Base-by-base conservation (phyloP, 2,329 filamentous ascomycete species). In the Penicillium sp. region DNA sequence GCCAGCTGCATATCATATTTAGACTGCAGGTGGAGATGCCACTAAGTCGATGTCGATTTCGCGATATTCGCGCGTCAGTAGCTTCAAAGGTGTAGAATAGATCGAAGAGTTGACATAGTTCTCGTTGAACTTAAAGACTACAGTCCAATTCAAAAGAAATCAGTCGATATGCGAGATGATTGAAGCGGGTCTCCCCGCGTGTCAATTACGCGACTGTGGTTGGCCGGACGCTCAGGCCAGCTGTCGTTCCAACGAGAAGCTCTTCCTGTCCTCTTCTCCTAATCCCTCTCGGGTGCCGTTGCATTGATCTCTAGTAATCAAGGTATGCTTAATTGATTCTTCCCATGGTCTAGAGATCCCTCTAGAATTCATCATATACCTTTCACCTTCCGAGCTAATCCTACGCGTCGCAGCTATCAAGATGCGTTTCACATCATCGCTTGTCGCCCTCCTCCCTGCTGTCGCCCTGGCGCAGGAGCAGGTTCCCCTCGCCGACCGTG, bases 391-490 rank as follows among this genome's bases (percentile, higher is more conserved):
- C 18, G 14, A 23, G 10, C 44, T 46, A 31, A 47, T 10, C 26
- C 26, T 40, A 52, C 52, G 51, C 57, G 54, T 59, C 55, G 44
- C 46, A 57, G 50, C 50, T 49, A 40, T 50, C 64, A 71, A 51
- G 55, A 77, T 82, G 79, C 77, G 76, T 69, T 67, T 78, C 67
- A 72, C 74, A 46, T 69, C 74, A 46, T 69, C 71, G 45, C 59
- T 76, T 46, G 62, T 78, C 54, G 61, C 77, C 39, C 67, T 81
- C 53, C 65, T 70, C 49, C 67, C 69, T 56, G 69, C 59, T 70
- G 74, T 67, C 69, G 75, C 78, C 50, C 73, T 75, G 52, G 78
- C 78, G 40, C 74, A 82, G 64, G 73, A 80, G 58, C 80, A 84
- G 63, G 65, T 78, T 32, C 79, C 80, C 27, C 69, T 76, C 44